Conservation (phyloP, 2,329 filamentous ascomycete genomes). For the Alternaria angustiovoidea region DNA sequence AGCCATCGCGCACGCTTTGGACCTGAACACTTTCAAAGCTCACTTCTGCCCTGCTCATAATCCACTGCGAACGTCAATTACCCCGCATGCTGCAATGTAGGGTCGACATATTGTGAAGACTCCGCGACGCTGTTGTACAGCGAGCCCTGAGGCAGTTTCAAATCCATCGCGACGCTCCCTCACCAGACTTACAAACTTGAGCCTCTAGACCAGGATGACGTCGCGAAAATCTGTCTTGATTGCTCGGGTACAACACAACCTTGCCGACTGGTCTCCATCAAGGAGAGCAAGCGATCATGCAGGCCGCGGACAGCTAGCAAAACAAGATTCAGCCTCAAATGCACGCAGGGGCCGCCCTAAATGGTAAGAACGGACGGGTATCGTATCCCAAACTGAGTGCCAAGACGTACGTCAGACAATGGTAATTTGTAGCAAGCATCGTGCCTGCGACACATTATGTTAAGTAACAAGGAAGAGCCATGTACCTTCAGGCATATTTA, state of each 20-base stretch:
- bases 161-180: background rate
- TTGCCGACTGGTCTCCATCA: background rate
- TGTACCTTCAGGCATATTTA: background rate
- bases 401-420: slow-evolving; percentile 18
- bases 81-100: background rate
- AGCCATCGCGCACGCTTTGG: background rate
- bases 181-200: background rate
- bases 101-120: background rate
- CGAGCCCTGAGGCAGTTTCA: background rate
- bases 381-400: slow-evolving; percentile 4
- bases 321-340: slow-evolving; percentile 6
- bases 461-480: background rate
- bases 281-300: background rate
- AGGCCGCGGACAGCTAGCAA: background rate
- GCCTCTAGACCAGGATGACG: background rate
- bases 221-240: background rate
- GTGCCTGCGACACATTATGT: slow-evolving; percentile 2
- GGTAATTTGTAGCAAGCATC: slow-evolving; percentile 9
- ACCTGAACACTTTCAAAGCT: background rate
- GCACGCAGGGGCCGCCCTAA: background rate
- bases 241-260: background rate
- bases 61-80: too few relatives aligned
- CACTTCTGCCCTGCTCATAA: background rate
- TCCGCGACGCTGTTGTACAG: background rate
- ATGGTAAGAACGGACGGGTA: background rate